phyloP scores from a whole-genome alignment of 495 filamentous ascomycete genomes.

The Hypoxylon rickii region DNA sequence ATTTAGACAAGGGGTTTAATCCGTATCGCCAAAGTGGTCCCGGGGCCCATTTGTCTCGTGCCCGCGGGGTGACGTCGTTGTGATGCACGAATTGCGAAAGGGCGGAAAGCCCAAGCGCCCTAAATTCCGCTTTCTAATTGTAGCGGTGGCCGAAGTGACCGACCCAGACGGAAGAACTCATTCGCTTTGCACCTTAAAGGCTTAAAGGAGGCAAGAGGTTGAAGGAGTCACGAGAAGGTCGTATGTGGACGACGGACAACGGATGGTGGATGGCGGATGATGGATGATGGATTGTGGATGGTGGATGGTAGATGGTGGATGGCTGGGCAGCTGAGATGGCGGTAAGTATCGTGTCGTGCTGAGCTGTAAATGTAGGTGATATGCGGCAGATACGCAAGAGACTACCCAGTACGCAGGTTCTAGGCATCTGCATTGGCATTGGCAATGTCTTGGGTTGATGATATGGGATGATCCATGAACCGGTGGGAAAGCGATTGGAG shows the following conservation, averaged over 20 bases:
- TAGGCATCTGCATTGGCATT: conserved; percentile 5
- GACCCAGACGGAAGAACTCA: conserved; percentile 1
- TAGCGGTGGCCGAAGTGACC: conserved; percentile 21
- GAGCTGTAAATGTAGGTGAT: conserved; percentile 32
- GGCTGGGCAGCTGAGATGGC: conserved; percentile 29
- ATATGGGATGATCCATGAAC: not conserved
- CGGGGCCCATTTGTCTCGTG: not conserved
- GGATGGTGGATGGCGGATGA: conserved; percentile 6
- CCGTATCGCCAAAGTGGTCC: conserved; percentile 7
- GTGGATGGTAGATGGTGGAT: conserved; percentile 14
- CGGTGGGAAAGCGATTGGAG: not conserved
- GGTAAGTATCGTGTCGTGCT: conserved; percentile 32
- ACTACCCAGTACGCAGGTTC: not conserved
- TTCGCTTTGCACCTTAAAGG: conserved; percentile 12
- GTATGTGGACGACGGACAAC: too few species aligned
- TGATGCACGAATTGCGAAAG: conserved; percentile 29
- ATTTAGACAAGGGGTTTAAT: conserved; percentile 5
- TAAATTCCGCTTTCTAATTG: not conserved
- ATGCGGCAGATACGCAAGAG: conserved; percentile 20
- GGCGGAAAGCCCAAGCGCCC: conserved; percentile 18
- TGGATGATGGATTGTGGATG: conserved; percentile 5
- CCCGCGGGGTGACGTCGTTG: conserved; percentile 28
- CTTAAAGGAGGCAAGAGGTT: conserved; percentile 5
- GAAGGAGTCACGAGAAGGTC: conserved; percentile 21
- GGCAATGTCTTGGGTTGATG: conserved; percentile 19